Base-by-base conservation (phyloP, 306 rosid species). In the Trifolium subterraneum region DNA sequence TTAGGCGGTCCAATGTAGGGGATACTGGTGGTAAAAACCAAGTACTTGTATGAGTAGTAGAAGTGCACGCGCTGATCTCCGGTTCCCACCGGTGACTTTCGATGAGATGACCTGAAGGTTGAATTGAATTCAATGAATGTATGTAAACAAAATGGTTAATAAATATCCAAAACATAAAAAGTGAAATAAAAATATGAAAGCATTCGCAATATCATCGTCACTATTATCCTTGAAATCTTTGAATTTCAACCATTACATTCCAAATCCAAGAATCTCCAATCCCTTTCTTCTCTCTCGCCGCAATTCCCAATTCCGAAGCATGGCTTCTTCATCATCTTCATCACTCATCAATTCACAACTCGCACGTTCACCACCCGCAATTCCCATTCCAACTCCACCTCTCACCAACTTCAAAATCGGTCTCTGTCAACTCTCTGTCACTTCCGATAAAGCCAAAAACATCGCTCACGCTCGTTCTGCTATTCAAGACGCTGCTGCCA, bases 401-500 rank as follows among this genome's bases (percentile, higher is more conserved):
- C 48, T 86, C 75, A 56, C 92, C 68, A 94, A 87, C 93, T 94
- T 94, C 77, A 92, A 86, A 42, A 92, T 94, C 35, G 99, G 92
- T 7, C 84, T 94, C 13, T 94, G 98, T 75, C 99, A 92, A 80
- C 82, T 94, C 47, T 73, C 90, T 1, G 98, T 92, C 58, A 87
- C 97, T 16, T 73, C 93, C 19, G 98, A 94, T 62, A 94, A 94
- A 85, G 79, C 79, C 76, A 59, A 87, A 80, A 94, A 94, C 82
- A 92, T 94, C 62, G 83, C 81, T 5, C 99, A 92, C 74, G 93
- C 97, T 25, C 86, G 92, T 19, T 69, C 84, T 44, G 93, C 96
- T 61, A 88, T 94, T 35, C 90, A 87, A 73, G 92, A 94, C 54
- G 99, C 96, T 4, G 98, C 91, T 1, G 41, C 71, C 2, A 85